These are phyloP conservation scores for Phaseolus coccineus DNA, from an alignment of 331 rosid species.

Conservation along the genomic window DNA sequence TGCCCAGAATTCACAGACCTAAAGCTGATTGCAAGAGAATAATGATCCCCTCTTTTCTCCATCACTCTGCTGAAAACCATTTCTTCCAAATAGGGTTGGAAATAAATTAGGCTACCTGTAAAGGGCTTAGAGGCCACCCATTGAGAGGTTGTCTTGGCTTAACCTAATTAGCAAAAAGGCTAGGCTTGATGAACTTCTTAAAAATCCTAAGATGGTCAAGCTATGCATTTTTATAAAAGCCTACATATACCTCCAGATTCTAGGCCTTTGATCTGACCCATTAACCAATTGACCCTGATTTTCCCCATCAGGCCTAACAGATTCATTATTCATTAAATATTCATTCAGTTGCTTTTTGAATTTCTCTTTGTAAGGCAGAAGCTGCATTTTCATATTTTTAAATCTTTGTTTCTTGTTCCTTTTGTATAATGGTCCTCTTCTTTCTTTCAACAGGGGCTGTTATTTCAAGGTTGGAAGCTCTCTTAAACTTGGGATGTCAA, in stretches of 20 bases:
- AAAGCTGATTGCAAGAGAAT: no score
- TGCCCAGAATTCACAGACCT: no score
- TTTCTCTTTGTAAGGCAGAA: conserved; percentile 29
- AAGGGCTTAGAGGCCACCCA: no score
- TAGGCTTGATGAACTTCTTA: no score
- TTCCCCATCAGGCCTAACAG: background rate
- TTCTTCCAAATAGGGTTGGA: no score
- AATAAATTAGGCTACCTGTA: no score
- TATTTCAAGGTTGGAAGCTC: conserved; percentile 84
- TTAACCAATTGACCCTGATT: background rate
- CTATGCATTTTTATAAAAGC: no score
- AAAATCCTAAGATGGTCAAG: no score
- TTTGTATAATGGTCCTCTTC: conserved; percentile 37
- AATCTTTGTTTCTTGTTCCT: background rate
- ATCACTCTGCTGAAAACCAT: no score
- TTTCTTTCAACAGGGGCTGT: conserved; percentile 74
- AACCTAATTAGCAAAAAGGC: no score
- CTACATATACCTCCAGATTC: background rate
- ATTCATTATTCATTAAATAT: conserved; percentile 19
- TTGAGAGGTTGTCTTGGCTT: no score
- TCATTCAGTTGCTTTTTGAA: conserved; percentile 15
- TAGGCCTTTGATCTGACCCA: conserved; percentile 3
- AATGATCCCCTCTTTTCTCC: no score
- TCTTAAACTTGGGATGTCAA: conserved; percentile 81
- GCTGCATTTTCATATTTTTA: conserved; percentile 14